A percentile compares a stretch with the other conserved stretches of the same genome.
phyloP scores from a whole-genome alignment of 2,329 filamentous ascomycete species.

The Colletotrichum simmondsii region DNA sequence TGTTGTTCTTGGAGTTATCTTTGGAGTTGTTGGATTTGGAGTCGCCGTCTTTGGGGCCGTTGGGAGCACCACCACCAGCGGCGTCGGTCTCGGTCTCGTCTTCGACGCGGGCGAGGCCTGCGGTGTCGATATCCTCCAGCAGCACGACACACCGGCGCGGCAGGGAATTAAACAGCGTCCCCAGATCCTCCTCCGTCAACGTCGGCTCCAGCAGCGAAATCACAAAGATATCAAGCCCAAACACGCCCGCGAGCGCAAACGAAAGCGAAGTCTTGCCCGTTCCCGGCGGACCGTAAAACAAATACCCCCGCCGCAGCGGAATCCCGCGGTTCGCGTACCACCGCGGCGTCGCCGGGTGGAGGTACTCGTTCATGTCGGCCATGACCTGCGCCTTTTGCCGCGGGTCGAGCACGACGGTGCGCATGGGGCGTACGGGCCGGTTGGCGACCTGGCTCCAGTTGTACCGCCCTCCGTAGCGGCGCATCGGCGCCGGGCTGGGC shows the following conservation, averaged over 20 bases:
- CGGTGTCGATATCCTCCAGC: conserved; percentile 76
- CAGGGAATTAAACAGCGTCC: conserved; percentile 67
- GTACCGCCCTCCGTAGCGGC: conserved; percentile 46
- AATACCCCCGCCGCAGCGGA: conserved; percentile 79
- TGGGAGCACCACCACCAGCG: conserved; percentile 7
- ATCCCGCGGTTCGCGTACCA: conserved; percentile 84
- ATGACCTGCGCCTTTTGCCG: conserved; percentile 74
- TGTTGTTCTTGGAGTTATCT: not conserved
- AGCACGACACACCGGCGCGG: conserved; percentile 74
- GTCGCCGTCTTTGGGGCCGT: conserved; percentile 5
- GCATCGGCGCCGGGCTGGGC: conserved; percentile 41
- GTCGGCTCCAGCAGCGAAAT: conserved; percentile 67
- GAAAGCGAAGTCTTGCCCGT: conserved; percentile 79
- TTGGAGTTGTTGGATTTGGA: not conserved
- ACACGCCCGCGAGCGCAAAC: conserved; percentile 73
- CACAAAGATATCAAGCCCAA: conserved; percentile 74
- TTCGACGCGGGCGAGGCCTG: conserved; percentile 62
- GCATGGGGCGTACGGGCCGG: conserved; percentile 76
- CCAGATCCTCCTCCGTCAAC: conserved; percentile 71
- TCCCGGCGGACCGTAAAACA: conserved; percentile 81
- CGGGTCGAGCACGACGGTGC: conserved; percentile 79
- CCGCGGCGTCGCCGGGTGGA: conserved; percentile 74
- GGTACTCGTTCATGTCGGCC: conserved; percentile 80
- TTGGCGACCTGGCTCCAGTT: conserved; percentile 68
- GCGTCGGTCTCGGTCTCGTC: conserved; percentile 41